Conservation (phyloP, 768 basidiomycete genomes). For the Gloeopeniophorella convolvens region DNA sequence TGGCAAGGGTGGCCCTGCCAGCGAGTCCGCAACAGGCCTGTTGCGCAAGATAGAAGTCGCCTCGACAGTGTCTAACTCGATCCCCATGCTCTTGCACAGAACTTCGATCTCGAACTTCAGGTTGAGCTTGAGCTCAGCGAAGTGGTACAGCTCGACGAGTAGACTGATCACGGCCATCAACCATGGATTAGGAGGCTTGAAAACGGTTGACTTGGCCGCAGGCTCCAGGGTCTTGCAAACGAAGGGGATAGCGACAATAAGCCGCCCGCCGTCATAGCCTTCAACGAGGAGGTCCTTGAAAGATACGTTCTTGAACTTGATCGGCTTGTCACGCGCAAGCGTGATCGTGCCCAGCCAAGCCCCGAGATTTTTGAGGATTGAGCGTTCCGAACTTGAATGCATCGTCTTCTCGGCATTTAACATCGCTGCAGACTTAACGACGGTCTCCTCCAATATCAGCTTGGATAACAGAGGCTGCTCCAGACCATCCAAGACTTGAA, state of each 20-base stretch:
- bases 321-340: constrained; percentile 85
- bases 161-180: constrained; percentile 91
- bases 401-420: constrained; percentile 91
- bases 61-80: constrained; percentile 81
- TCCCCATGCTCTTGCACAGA: constrained; percentile 84
- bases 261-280: constrained; percentile 86
- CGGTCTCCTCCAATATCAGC: constrained; percentile 90
- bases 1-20: constrained; percentile 57
- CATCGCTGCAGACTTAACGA: constrained; percentile 75
- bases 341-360: constrained; percentile 94
- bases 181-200: constrained; percentile 98
- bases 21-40: constrained; percentile 55
- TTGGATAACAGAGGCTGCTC: constrained; percentile 59
- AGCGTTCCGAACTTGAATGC: constrained; percentile 78
- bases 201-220: constrained; percentile 83
- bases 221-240: constrained; percentile 96
- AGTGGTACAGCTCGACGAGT: constrained; percentile 94
- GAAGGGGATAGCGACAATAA: constrained; percentile 94
- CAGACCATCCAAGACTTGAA: constrained; percentile 86
- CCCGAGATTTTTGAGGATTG: constrained; percentile 87
- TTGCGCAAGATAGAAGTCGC: constrained; percentile 77
- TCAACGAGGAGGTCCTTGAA: constrained; percentile 98
- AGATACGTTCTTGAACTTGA: constrained; percentile 87
- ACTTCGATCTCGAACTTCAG: constrained; percentile 99
- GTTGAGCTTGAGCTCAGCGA: constrained; percentile 92